phyloP scores from a whole-genome alignment of 495 filamentous ascomycete species.

The Bacidia rubella region DNA sequence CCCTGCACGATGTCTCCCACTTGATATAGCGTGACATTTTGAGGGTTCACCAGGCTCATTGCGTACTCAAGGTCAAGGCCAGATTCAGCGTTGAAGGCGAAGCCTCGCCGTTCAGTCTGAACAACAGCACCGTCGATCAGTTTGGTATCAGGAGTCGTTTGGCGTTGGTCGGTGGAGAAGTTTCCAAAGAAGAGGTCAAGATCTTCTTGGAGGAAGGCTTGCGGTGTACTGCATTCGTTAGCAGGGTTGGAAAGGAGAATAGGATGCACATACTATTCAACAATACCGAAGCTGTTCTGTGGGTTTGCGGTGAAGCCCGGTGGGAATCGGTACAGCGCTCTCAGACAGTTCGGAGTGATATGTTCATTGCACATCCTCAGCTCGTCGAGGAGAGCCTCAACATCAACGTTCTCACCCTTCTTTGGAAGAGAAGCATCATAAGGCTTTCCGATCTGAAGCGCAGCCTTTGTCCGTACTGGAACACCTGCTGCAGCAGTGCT shows the following conservation, averaged over 20 bases:
- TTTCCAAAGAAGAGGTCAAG: constrained; percentile 46
- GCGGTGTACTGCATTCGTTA: constrained; percentile 15
- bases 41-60: constrained; percentile 42
- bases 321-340: constrained; percentile 40
- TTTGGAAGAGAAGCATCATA: constrained; percentile 20
- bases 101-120: constrained; percentile 19
- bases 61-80: constrained; percentile 39
- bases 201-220: constrained; percentile 37
- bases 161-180: constrained; percentile 30
- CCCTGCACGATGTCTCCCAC: constrained; percentile 41
- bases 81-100: constrained; percentile 31
- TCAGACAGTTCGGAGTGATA: constrained; percentile 42
- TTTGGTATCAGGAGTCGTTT: constrained; percentile 29
- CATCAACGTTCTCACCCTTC: constrained; percentile 19
- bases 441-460: constrained; percentile 13
- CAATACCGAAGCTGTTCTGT: constrained; percentile 35
- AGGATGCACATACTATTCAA: neutral
- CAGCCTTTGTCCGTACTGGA: constrained; percentile 21
- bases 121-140: constrained; percentile 31
- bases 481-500: constrained; percentile 15
- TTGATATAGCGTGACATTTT: constrained; percentile 45
- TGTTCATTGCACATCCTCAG: constrained; percentile 27
- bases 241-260: neutral
- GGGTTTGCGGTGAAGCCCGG: constrained; percentile 23
- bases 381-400: constrained; percentile 16